phyloP scores from a whole-genome alignment of 2,329 filamentous ascomycete species.

The Botryosphaeria agaves region DNA sequence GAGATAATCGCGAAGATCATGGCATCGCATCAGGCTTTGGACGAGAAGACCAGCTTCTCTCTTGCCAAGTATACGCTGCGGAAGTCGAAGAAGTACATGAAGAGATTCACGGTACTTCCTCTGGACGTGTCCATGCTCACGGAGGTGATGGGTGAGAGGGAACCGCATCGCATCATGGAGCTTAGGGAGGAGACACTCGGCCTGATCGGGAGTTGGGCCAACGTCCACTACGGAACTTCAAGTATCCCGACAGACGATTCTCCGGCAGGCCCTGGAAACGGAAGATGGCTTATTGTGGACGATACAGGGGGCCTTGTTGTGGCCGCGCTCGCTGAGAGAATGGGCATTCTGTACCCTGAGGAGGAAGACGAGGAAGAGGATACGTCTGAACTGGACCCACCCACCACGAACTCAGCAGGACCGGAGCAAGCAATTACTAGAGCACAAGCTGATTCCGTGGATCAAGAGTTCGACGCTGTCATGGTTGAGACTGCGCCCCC shows the following conservation, averaged over 20 bases:
- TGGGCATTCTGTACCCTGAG: constrained; percentile 55
- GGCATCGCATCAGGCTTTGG: constrained; percentile 71
- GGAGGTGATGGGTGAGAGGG: constrained; percentile 61
- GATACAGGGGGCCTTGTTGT: constrained; percentile 73
- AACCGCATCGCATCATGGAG: constrained; percentile 67
- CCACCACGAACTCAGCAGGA: too few species aligned
- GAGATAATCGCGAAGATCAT: constrained; percentile 89
- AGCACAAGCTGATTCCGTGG: background rate
- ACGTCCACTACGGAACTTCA: constrained; percentile 58
- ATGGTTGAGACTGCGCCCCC: background rate
- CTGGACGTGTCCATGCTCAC: constrained; percentile 62
- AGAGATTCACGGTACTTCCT: constrained; percentile 70
- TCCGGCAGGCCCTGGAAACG: constrained; percentile 19
- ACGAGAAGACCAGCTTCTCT: constrained; percentile 88
- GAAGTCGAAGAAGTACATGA: constrained; percentile 87
- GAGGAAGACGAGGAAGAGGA: constrained; percentile 14
- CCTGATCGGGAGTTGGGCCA: constrained; percentile 73
- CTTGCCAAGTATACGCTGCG: constrained; percentile 90
- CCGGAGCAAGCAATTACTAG: constrained; percentile 1
- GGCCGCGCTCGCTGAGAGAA: constrained; percentile 71
- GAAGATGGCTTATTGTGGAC: constrained; percentile 68
- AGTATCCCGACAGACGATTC: constrained; percentile 2
- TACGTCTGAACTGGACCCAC: constrained; percentile 2
- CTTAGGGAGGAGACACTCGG: constrained; percentile 70
- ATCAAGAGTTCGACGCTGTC: background rate